phyloP scores from a whole-genome alignment of 2,329 filamentous ascomycete species.

The Dactylonectria estremocensis region DNA sequence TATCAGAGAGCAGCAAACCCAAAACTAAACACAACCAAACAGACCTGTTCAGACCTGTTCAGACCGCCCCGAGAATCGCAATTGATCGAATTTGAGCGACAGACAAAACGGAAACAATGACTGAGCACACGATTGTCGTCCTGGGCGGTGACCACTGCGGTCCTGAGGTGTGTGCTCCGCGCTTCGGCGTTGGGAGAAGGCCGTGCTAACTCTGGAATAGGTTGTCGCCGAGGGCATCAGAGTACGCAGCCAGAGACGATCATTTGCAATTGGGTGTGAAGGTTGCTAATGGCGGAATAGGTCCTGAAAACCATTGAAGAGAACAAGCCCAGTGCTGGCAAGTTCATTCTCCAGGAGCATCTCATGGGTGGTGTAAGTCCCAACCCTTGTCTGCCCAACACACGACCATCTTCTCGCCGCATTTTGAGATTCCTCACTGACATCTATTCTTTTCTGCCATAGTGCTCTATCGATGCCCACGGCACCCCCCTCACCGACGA shows the following conservation, averaged over 20 bases:
- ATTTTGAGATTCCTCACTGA: slow-evolving; percentile 8
- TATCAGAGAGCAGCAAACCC: slow-evolving; percentile 23
- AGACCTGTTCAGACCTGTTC: slow-evolving; percentile 11
- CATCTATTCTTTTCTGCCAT: slow-evolving; percentile 9
- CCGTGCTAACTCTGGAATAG: slow-evolving; percentile 53
- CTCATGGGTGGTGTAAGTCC: slow-evolving; percentile 87
- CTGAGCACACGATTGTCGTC: slow-evolving; percentile 83
- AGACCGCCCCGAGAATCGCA: background rate
- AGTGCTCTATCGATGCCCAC: slow-evolving; percentile 91
- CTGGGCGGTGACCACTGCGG: slow-evolving; percentile 89
- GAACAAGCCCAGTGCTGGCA: slow-evolving; percentile 75
- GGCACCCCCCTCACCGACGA: slow-evolving; percentile 86
- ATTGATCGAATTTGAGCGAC: slow-evolving; percentile 13
- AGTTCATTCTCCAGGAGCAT: slow-evolving; percentile 93
- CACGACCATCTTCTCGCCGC: slow-evolving; percentile 10
- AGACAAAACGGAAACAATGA: slow-evolving; percentile 62
- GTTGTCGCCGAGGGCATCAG: slow-evolving; percentile 90
- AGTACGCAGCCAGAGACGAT: slow-evolving; percentile 62
- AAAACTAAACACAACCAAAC: slow-evolving; percentile 27
- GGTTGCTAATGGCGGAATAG: slow-evolving; percentile 59
- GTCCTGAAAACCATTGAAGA: slow-evolving; percentile 85
- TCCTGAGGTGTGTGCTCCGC: slow-evolving; percentile 76
- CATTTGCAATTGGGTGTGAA: background rate
- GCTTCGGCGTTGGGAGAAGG: background rate
- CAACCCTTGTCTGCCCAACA: slow-evolving; percentile 11